phyloP scores from a whole-genome alignment of 352 stramenopile genomes.

The Phytophthora hibernalis region DNA sequence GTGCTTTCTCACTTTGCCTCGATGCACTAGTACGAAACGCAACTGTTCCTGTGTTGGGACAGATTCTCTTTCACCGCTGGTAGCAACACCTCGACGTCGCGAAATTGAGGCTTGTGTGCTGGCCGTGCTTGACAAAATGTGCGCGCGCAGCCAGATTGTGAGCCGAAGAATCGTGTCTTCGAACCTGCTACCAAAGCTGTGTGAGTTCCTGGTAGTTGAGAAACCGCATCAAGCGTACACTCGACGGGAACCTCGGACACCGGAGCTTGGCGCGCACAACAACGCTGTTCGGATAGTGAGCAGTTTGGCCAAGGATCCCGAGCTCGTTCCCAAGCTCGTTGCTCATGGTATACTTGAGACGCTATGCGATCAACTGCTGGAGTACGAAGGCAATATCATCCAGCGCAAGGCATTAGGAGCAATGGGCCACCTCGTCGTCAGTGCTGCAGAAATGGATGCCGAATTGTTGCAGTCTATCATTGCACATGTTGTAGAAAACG shows the following conservation, averaged over 20 bases:
- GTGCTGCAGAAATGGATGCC: slow-evolving; percentile 21
- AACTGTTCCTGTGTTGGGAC: slow-evolving; percentile 72
- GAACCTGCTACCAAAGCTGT: slow-evolving; percentile 66
- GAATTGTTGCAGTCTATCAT: slow-evolving; percentile 27
- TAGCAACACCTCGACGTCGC: slow-evolving; percentile 36
- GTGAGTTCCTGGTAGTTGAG: slow-evolving; percentile 42
- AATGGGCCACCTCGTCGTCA: slow-evolving; percentile 41
- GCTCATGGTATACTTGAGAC: slow-evolving; percentile 60
- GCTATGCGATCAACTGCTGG: slow-evolving; percentile 42
- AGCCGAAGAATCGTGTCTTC: slow-evolving; percentile 67
- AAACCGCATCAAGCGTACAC: slow-evolving; percentile 21
- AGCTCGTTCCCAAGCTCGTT: slow-evolving; percentile 69
- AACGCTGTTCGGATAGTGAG: slow-evolving; percentile 64
- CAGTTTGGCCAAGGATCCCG: slow-evolving; percentile 66
- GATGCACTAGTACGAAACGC: slow-evolving; percentile 77
- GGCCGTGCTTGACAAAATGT: slow-evolving; percentile 60
- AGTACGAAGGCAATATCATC: slow-evolving; percentile 45
- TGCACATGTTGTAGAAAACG: slow-evolving; percentile 35
- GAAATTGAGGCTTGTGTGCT: slow-evolving; percentile 49
- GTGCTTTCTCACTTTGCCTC: slow-evolving; percentile 65
- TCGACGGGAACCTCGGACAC: slow-evolving; percentile 13
- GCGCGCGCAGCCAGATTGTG: slow-evolving; percentile 50
- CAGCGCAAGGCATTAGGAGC: slow-evolving; percentile 56
- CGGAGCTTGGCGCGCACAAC: slow-evolving; percentile 40
- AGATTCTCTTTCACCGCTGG: slow-evolving; percentile 72